Evolutionary conservation across 1,139 yeast genomes (phyloP).

Genomic region (Zygotorulaspora mrakii): DNA sequence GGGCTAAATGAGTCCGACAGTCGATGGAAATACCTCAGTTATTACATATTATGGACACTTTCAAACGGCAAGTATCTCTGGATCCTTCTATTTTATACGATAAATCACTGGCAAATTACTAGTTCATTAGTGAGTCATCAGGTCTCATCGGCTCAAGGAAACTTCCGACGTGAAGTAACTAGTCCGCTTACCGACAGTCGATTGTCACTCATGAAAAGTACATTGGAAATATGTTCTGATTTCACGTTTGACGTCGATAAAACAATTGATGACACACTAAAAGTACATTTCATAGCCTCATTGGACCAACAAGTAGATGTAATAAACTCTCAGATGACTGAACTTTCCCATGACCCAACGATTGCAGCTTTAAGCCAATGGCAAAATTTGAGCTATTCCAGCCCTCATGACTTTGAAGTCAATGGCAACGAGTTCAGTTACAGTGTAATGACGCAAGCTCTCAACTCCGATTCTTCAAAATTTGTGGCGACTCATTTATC

Average conservation of each 20-base stretch:
- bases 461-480: background rate
- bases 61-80: slow-evolving; percentile 13
- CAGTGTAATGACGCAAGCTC: background rate
- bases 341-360: slow-evolving; percentile 2
- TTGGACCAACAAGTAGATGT: slow-evolving; percentile 2
- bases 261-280: slow-evolving; percentile 4
- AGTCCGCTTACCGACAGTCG: background rate
- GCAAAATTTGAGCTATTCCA: slow-evolving; percentile 7
- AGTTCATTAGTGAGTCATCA: slow-evolving; percentile 2
- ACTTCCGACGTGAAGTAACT: background rate
- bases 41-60: slow-evolving; percentile 13
- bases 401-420: background rate
- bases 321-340: slow-evolving; percentile 11
- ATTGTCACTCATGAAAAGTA: slow-evolving; percentile 2
- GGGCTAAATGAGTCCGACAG: background rate
- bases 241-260: slow-evolving; percentile 6
- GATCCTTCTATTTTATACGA: slow-evolving; percentile 9
- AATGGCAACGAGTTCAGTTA: background rate
- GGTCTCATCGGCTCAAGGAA: background rate
- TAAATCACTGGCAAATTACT: slow-evolving; percentile 14
- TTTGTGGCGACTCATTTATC: background rate
- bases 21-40: slow-evolving; percentile 5
- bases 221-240: slow-evolving; percentile 6
- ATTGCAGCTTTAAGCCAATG: slow-evolving; percentile 8
- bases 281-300: slow-evolving; percentile 4